These are phyloP conservation scores for Elaphomyces granulatus DNA, from an alignment of 495 filamentous ascomycete species.

Conservation along the genomic window DNA sequence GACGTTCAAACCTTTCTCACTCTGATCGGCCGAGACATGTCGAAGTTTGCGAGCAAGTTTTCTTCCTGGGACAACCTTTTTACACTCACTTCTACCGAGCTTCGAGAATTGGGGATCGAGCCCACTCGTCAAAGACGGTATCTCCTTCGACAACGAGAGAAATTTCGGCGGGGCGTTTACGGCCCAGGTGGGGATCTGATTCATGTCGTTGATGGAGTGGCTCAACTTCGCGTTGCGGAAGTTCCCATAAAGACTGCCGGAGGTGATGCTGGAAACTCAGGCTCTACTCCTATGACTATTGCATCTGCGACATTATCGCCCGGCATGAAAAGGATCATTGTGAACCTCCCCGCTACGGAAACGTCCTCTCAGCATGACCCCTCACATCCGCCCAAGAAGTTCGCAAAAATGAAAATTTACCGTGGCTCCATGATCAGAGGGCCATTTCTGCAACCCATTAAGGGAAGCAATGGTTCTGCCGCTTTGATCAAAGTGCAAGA, in stretches of 20 bases:
- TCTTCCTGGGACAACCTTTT: conserved; percentile 84
- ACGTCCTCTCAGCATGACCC: conserved; percentile 26
- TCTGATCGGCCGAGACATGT: conserved; percentile 76
- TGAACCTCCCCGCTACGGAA: conserved; percentile 54
- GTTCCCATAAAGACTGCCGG: conserved; percentile 21
- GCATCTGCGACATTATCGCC: conserved; percentile 35
- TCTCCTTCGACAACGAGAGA: conserved; percentile 72
- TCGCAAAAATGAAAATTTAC: conserved; percentile 49
- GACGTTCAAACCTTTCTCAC: conserved; percentile 83
- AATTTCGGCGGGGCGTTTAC: conserved; percentile 58
- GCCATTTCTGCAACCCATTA: conserved; percentile 50
- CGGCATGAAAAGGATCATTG: conserved; percentile 44
- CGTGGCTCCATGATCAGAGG: conserved; percentile 52
- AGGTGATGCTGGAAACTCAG: conserved; percentile 1
- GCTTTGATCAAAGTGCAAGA: conserved; percentile 57
- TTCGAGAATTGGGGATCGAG: conserved; percentile 74
- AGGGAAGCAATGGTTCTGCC: conserved; percentile 43
- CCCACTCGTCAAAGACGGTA: conserved; percentile 69
- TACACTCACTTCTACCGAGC: conserved; percentile 54
- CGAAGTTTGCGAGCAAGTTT: conserved; percentile 64
- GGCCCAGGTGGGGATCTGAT: conserved; percentile 68
- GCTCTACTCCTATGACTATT: conserved; percentile 1
- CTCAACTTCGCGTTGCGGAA: conserved; percentile 54
- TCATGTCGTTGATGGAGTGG: conserved; percentile 57
- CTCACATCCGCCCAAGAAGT: conserved; percentile 29